Evolutionary conservation across 2,329 filamentous ascomycete genomes (phyloP).

Genomic region (Raffaelea arxii): DNA sequence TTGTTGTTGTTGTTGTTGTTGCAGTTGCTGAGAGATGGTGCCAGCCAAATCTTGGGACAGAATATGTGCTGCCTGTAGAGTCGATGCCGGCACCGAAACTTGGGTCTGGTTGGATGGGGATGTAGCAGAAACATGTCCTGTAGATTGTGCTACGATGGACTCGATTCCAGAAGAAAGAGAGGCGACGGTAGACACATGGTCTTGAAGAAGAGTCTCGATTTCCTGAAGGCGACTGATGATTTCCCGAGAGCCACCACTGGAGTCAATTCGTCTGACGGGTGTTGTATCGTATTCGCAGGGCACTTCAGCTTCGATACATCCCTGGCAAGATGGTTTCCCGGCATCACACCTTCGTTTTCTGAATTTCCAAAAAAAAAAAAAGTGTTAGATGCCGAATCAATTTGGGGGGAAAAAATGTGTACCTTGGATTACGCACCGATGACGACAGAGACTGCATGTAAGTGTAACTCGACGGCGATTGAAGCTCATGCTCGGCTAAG

Average conservation of each 20-base stretch:
- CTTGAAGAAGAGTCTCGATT: slow-evolving; percentile 17
- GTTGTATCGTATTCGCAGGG: slow-evolving; percentile 19
- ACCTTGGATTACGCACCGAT: slow-evolving; percentile 11
- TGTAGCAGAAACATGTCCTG: no score
- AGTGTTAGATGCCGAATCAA: no score
- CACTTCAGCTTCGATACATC: slow-evolving; percentile 17
- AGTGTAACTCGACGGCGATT: slow-evolving; percentile 18
- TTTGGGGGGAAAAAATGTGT: neutral
- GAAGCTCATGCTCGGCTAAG: slow-evolving; percentile 18
- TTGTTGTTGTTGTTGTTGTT: no score
- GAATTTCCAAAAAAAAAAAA: neutral
- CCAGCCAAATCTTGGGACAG: no score
- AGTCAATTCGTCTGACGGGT: slow-evolving; percentile 17
- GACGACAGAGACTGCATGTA: slow-evolving; percentile 19
- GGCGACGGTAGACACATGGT: slow-evolving; percentile 13
- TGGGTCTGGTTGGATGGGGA: no score
- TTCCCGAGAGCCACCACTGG: slow-evolving; percentile 18
- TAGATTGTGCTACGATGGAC: no score
- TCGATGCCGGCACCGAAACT: no score
- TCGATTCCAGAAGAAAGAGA: slow-evolving; percentile 10
- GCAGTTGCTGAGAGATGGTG: no score
- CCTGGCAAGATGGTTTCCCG: slow-evolving; percentile 15
- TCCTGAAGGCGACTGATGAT: slow-evolving; percentile 18
- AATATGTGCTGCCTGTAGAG: no score
- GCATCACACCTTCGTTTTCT: slow-evolving; percentile 22